These are phyloP conservation scores for Plasmodium vinckei DNA, from an alignment of 169 alveolate genomes.

Conservation along the genomic window DNA sequence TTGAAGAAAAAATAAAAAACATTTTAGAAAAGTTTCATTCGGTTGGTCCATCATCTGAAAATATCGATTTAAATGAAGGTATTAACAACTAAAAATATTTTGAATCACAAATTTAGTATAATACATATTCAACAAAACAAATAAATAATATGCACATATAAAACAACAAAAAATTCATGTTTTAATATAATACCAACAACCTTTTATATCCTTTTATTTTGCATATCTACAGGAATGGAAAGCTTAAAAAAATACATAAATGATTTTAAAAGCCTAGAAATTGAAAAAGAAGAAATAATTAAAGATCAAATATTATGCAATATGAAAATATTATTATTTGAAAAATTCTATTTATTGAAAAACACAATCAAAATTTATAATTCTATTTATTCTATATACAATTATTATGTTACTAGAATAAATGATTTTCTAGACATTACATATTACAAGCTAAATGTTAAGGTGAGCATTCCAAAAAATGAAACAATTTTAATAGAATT, in stretches of 20 bases:
- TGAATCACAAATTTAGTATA: too few species aligned
- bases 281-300: conserved; percentile 74
- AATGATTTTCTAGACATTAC: conserved; percentile 62
- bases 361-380: conserved; percentile 71
- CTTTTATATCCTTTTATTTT: neutral
- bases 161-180: neutral
- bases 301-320: conserved; percentile 75
- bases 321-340: conserved; percentile 64
- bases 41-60: conserved; percentile 59
- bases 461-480: conserved; percentile 17
- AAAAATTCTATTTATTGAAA: conserved; percentile 53
- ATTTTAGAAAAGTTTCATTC: conserved; percentile 51
- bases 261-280: conserved; percentile 45
- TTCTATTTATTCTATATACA: conserved; percentile 65
- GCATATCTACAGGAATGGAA: conserved; percentile 41
- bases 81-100: neutral
- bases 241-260: conserved; percentile 66
- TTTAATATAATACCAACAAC: neutral
- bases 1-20: conserved; percentile 69
- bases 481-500: neutral
- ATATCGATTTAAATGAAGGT: conserved; percentile 74
- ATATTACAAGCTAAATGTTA: conserved; percentile 69
- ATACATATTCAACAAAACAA: too few species aligned
- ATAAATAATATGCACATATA: neutral
- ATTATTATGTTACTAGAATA: conserved; percentile 58